phyloP scores from a whole-genome alignment of 129 eudicot genomes.

The Artemisia argyi region DNA sequence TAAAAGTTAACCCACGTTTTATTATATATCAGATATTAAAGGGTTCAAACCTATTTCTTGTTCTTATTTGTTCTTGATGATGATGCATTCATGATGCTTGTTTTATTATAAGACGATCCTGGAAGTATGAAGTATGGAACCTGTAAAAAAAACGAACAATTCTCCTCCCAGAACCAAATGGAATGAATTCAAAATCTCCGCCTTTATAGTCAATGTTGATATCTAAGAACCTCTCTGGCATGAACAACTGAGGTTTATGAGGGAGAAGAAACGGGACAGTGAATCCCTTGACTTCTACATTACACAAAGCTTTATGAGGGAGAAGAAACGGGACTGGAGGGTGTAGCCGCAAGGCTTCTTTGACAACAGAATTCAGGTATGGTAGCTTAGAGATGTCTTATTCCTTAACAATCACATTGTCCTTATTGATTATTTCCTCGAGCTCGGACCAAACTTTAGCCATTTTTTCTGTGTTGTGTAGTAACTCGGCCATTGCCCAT shows the following conservation, averaged over 20 bases:
- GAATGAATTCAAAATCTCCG: background rate
- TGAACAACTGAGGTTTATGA: background rate
- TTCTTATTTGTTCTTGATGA: no score
- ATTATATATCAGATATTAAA: no score
- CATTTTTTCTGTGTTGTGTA: conserved; percentile 32
- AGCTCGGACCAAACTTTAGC: conserved; percentile 13
- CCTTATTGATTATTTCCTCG: background rate
- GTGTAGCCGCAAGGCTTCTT: background rate
- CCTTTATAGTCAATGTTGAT: background rate
- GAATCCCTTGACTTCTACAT: background rate
- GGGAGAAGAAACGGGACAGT: no score
- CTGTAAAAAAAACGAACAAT: no score
- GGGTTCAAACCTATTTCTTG: no score
- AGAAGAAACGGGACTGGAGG: background rate
- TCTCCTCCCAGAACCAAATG: background rate
- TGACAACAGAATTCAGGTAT: background rate
- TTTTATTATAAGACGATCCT: no score
- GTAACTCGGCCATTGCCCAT: conserved; percentile 46
- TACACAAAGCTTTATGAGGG: conserved; percentile 5
- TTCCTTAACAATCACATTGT: background rate
- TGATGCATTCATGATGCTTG: no score
- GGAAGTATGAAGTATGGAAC: no score
- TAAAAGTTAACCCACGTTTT: no score
- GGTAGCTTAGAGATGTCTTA: background rate
- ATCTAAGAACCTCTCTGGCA: background rate